A percentile compares a stretch with the other conserved stretches of the same genome.
phyloP scores from a whole-genome alignment of 2,329 filamentous ascomycete genomes.

The Dactylellina drechsleri region DNA sequence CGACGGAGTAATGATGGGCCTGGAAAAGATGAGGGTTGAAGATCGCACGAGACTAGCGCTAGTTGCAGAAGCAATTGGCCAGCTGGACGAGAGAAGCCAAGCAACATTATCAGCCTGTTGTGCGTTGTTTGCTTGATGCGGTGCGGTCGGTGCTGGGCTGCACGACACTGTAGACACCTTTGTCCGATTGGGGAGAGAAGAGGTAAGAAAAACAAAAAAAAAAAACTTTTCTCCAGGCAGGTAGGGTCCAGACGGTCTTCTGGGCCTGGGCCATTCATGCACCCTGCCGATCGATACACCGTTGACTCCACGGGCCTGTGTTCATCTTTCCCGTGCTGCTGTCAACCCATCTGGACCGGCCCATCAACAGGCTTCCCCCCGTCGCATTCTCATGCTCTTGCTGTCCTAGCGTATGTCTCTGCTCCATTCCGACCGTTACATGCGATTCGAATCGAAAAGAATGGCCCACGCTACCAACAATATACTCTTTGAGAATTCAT shows the following conservation, averaged over 20 bases:
- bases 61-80: not conserved
- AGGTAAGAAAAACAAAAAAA: not conserved
- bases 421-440: conserved; percentile 17
- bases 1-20: not conserved
- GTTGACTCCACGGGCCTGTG: conserved; percentile 10
- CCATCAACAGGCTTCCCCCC: not conserved
- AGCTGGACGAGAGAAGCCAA: not conserved
- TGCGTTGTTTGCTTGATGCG: too few relatives aligned
- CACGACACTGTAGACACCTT: too few relatives aligned
- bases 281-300: conserved; percentile 30
- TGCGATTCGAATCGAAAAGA: not conserved
- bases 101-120: too few relatives aligned
- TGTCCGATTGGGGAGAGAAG: too few relatives aligned
- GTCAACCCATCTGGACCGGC: conserved; percentile 9
- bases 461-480: conserved; percentile 1
- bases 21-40: not conserved
- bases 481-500: not conserved
- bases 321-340: too few relatives aligned
- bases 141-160: too few relatives aligned
- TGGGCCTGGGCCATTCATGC: conserved; percentile 32
- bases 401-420: not conserved
- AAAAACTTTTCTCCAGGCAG: not conserved
- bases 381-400: not conserved
- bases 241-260: not conserved
- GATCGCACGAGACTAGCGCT: conserved; percentile 3